Evolutionary conservation across 2,329 filamentous ascomycete species (phyloP), one percentile per base, ranked within the genome.

Genomic region (Sclerotinia sclerotiorum): DNA sequence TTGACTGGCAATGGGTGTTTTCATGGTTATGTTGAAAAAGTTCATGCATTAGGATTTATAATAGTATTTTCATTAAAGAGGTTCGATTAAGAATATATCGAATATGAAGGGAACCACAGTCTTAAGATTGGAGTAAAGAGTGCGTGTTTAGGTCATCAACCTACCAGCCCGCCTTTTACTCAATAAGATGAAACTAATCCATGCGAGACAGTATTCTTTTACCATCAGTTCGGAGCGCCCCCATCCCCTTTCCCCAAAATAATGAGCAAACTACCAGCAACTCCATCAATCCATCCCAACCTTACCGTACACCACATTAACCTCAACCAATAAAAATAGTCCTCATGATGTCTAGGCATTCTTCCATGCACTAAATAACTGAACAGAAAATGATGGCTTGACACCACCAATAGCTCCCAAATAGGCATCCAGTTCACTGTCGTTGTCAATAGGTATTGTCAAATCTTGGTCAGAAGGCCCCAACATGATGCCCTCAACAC

Each of bases 391-490:
- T 6, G 73, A 73, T 11, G 77, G 75, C 70, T 78, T 78, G 2
- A 77, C 73, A 7, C 75, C 75, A 42, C 69, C 69, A 32, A 77
- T 76, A 35, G 91, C 89, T 58, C 84, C 82, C 72, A 95, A 78
- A 78, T 94, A 94, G 0, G 88, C 89, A 69, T 84, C 84, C 70
- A 95, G 77, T 79, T 94, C 90, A 70, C 87, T 85, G 73, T 94
- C 89, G 52, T 88, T 84, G 67, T 89, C 88, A 73, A 94, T 89
- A 67, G 83, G 80, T 74, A 91, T 84, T 21, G 81, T 81, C 56
- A 90, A 81, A 75, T 92, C 89, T 62, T 83, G 83, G 11, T 75
- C 76, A 55, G 70, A 83, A 19, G 80, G 82, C 74, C 87, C 83
- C 63, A 86, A 83, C 64, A 92, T 82, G 35, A 92, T 79, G 2